These are phyloP conservation scores for Diplodia intermedia DNA, from an alignment of 2,329 filamentous ascomycete genomes.

Conservation along the genomic window DNA sequence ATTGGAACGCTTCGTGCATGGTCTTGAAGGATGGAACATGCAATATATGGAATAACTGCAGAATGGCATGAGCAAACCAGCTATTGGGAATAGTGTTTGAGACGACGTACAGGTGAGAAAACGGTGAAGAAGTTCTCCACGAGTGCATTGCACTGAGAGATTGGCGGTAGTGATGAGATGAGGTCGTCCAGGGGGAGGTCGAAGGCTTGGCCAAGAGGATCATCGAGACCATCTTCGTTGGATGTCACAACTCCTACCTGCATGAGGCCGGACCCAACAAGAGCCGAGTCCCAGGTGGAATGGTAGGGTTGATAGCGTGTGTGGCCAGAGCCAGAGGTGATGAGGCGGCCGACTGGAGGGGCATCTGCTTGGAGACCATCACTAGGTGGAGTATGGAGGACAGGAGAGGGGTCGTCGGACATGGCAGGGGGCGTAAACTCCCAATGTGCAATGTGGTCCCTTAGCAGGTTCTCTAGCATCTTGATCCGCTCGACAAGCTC, in stretches of 20 bases:
- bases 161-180: background rate
- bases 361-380: background rate
- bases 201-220: background rate
- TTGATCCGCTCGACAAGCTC: background rate
- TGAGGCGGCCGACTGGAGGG: background rate
- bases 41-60: background rate
- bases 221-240: background rate
- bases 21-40: background rate
- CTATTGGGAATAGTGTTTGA: background rate
- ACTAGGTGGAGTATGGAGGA: background rate
- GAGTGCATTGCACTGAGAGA: constrained; percentile 6
- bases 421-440: background rate
- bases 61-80: background rate
- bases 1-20: background rate
- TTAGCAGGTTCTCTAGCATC: background rate
- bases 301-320: background rate
- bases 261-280: background rate
- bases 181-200: background rate
- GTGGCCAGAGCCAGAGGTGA: background rate
- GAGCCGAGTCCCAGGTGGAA: background rate
- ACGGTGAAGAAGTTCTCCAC: constrained; percentile 17
- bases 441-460: background rate
- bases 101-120: background rate
- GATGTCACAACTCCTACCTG: background rate
- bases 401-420: background rate